These are phyloP conservation scores for Trichosporon sp. DNA, from an alignment of 1,284 basidiomycete species.

Conservation along the genomic window DNA sequence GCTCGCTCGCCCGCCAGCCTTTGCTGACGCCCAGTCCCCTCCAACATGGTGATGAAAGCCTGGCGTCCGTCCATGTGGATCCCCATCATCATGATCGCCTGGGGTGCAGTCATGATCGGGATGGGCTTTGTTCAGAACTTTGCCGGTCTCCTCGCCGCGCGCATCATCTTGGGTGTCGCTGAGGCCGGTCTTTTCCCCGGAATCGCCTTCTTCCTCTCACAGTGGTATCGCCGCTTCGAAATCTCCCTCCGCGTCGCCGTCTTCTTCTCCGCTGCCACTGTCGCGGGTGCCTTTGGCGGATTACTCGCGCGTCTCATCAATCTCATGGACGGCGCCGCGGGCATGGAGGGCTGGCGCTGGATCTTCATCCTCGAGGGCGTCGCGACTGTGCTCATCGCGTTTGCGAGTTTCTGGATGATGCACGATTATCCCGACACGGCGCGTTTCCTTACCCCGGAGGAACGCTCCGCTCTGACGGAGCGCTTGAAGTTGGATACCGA, in stretches of 20 bases:
- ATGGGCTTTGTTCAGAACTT: slow-evolving; percentile 56
- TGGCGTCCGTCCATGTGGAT: slow-evolving; percentile 40
- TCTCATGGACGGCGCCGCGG: slow-evolving; percentile 54
- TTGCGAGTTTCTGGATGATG: slow-evolving; percentile 72
- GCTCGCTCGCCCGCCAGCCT: no score
- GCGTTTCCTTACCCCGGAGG: slow-evolving; percentile 70
- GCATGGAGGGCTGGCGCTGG: slow-evolving; percentile 60
- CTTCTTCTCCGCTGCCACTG: slow-evolving; percentile 53
- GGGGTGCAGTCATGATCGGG: slow-evolving; percentile 55
- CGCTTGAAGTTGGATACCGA: slow-evolving; percentile 43
- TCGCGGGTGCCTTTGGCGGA: slow-evolving; percentile 55
- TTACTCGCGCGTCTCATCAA: slow-evolving; percentile 53
- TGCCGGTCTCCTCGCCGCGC: slow-evolving; percentile 44
- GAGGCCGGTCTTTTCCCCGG: slow-evolving; percentile 50
- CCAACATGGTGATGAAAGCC: slow-evolving; percentile 62
- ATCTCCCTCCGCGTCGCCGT: slow-evolving; percentile 46
- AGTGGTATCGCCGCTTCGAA: slow-evolving; percentile 51
- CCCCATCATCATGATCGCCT: slow-evolving; percentile 45
- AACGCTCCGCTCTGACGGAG: slow-evolving; percentile 56
- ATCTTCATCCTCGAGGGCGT: slow-evolving; percentile 79
- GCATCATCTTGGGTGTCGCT: slow-evolving; percentile 42
- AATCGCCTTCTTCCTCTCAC: slow-evolving; percentile 44
- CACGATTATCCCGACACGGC: slow-evolving; percentile 80
- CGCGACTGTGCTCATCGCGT: slow-evolving; percentile 67
- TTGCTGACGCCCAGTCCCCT: slow-evolving; percentile 59